Evolutionary conservation across 345 rosid genomes (phyloP), one percentile per base, ranked within the genome.

Genomic region (Hibiscus mutabilis): DNA sequence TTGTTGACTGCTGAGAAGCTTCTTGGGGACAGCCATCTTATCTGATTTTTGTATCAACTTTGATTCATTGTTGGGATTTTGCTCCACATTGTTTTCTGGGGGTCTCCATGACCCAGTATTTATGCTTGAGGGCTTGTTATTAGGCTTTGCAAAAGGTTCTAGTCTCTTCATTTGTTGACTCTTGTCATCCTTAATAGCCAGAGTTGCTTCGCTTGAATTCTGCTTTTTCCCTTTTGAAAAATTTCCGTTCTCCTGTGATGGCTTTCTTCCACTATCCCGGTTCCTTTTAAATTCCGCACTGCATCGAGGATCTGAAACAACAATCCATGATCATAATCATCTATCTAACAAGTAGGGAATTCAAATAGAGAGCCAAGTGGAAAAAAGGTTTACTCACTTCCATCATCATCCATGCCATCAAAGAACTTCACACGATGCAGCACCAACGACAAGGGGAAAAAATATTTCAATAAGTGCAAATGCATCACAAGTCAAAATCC

Each of bases 391-490:
- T 79, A 93, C 98, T 88, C 85, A 94, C 98, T 90, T 90, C 93
- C 96, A 82, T 86, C 88, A 64, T 91, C 96, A 80, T 89, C 96
- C 93, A 91, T 82, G 76, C 97, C 95, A 79, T 94, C 98, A 16
- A 91, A 94, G 84, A 94, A 91, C 85, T 94, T 77, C 80, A 77
- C 27, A 56, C 56, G 53, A 46, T 33, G 69, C 74, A 81, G 24
- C 66, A 59, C 76, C 21, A 57, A 75, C 49, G 68, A 44, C 70
- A 76, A 73, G 73, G 74, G 58, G 56, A 65, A 73, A 31, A 52
- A 67, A 70, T 69, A 44, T 44, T 57, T 69, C 21, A 49, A 74
- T 83, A 80, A 80, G 81, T 76, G 6, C 61, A 31, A 51, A 14
- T 25, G n/a, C 5, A 11, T 51, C 51, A 47, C 53, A 58, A 27